Evolutionary conservation across 1,284 basidiomycete genomes (phyloP).

Genomic region (Testicularia cyperi): DNA sequence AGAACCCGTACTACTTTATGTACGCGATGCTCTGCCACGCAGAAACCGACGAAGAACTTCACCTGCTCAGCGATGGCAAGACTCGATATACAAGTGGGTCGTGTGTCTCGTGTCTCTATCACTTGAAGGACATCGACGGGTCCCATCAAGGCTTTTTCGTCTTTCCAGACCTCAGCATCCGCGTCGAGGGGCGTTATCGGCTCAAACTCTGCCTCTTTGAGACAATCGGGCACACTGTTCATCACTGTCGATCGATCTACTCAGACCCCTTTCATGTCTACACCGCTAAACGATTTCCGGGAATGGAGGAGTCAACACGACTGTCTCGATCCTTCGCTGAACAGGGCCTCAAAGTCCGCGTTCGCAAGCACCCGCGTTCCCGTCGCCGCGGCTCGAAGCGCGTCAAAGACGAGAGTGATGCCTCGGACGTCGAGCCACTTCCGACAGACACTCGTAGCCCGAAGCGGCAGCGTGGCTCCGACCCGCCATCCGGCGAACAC

Average conservation of each 20-base stretch:
- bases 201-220: slow-evolving; percentile 82
- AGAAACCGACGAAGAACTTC: slow-evolving; percentile 75
- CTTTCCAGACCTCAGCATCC: slow-evolving; percentile 61
- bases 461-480: slow-evolving; percentile 22
- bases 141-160: slow-evolving; percentile 68
- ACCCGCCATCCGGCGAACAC: too few species aligned
- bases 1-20: slow-evolving; percentile 57
- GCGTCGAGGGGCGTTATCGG: slow-evolving; percentile 82
- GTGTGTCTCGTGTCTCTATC: slow-evolving; percentile 89
- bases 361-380: slow-evolving; percentile 52
- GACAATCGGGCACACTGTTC: slow-evolving; percentile 69
- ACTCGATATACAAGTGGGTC: slow-evolving; percentile 84
- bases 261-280: slow-evolving; percentile 53
- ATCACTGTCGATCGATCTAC: slow-evolving; percentile 56
- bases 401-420: slow-evolving; percentile 33
- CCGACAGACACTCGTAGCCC: slow-evolving; percentile 14
- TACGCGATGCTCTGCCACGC: slow-evolving; percentile 56
- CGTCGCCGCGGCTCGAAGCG: slow-evolving; percentile 31
- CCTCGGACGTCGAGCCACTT: slow-evolving; percentile 13
- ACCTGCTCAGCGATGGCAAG: slow-evolving; percentile 89
- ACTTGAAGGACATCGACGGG: slow-evolving; percentile 86
- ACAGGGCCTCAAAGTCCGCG: slow-evolving; percentile 55
- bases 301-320: slow-evolving; percentile 54
- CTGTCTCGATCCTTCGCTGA: slow-evolving; percentile 53
- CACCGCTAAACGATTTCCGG: slow-evolving; percentile 54